A percentile compares a stretch with the other conserved stretches of the same genome.
phyloP scores from a whole-genome alignment of 2,329 filamentous ascomycete species.

The Corynespora cassiicola region DNA sequence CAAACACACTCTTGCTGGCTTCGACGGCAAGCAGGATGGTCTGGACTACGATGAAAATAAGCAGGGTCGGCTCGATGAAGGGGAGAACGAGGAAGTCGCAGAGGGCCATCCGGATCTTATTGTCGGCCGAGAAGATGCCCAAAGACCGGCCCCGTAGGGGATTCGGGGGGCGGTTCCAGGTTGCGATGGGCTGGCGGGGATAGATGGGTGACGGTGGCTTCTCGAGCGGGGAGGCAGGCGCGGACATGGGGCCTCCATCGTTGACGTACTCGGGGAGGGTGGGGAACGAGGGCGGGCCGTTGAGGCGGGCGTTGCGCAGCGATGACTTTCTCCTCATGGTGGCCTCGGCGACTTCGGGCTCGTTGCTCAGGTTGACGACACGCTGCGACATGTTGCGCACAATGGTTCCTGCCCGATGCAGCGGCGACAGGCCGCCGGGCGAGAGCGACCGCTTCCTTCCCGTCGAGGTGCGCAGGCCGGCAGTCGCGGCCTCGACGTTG shows the following conservation, averaged over 20 bases:
- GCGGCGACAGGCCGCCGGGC: constrained; percentile 52
- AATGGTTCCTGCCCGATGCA: constrained; percentile 58
- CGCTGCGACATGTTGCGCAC: constrained; percentile 85
- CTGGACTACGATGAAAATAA: constrained; percentile 87
- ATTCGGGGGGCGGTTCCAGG: constrained; percentile 62
- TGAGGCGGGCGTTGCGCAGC: constrained; percentile 60
- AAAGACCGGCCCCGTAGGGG: constrained; percentile 86
- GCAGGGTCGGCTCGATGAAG: constrained; percentile 82
- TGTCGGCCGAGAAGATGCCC: constrained; percentile 83
- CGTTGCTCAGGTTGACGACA: constrained; percentile 96
- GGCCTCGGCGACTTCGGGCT: constrained; percentile 81
- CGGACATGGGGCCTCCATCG: constrained; percentile 47
- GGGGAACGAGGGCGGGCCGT: constrained; percentile 60
- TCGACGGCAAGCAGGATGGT: constrained; percentile 88
- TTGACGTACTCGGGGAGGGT: constrained; percentile 58
- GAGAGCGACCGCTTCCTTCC: constrained; percentile 59
- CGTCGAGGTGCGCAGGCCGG: constrained; percentile 31
- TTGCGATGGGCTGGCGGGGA: constrained; percentile 43
- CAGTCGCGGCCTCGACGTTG: constrained; percentile 61
- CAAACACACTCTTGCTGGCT: constrained; percentile 73
- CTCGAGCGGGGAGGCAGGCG: constrained; percentile 40
- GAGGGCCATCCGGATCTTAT: constrained; percentile 73
- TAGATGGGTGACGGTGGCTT: constrained; percentile 44
- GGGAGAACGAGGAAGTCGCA: constrained; percentile 88
- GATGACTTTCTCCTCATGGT: constrained; percentile 68